Evolutionary conservation across 192 early-diverging fungal species (phyloP), one percentile per base, ranked within the genome.

Genomic region (Spizellomyces punctatus): DNA sequence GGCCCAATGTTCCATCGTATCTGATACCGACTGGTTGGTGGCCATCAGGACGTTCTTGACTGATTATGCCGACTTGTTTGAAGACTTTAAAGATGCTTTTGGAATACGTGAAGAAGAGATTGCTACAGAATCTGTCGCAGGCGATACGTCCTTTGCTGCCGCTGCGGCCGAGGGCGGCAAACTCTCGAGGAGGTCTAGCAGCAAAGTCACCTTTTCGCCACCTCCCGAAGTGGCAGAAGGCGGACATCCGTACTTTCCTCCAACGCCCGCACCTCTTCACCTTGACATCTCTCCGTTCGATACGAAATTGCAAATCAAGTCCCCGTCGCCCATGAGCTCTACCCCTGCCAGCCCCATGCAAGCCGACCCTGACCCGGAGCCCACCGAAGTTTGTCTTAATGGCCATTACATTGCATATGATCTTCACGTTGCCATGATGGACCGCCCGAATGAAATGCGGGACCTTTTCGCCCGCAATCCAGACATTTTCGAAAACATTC

Each of bases 331-430:
- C 8, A 61, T 62, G 68, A 42, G 21, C 36, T 46, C 64, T 1
- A 17, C 64, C 8, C 17, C 10, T 21, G 42, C 46, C 6, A 21
- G 7, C 17, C 17, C 66, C 55, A 12, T n/a, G 41, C 14, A 16
- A 44, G 54, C 16, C 50, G 46, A 45, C 36, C 50, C 50, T 2
- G 50, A 54, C 1, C 50, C 50, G 1, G 50, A 54, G 17, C 12
- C 50, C 60, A 27, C 62, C 62, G 71, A 72, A 44, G 71, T 72
- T 5, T 64, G 62, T 22, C 45, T 72, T 16, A 49, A 49, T 46
- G 71, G 71, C 5, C 71, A 72, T 46, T 72, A 72, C 71, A 72
- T 72, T 57, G 71, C 71, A 5, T 72, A 72, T 56, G 71, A 72
- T 2, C 42, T 72, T 0, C 71, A 72, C 63, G 71, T 72, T 5